These are phyloP conservation scores for Pestalotiopsis sp. DNA, from an alignment of 2,329 filamentous ascomycete genomes.

Conservation along the genomic window DNA sequence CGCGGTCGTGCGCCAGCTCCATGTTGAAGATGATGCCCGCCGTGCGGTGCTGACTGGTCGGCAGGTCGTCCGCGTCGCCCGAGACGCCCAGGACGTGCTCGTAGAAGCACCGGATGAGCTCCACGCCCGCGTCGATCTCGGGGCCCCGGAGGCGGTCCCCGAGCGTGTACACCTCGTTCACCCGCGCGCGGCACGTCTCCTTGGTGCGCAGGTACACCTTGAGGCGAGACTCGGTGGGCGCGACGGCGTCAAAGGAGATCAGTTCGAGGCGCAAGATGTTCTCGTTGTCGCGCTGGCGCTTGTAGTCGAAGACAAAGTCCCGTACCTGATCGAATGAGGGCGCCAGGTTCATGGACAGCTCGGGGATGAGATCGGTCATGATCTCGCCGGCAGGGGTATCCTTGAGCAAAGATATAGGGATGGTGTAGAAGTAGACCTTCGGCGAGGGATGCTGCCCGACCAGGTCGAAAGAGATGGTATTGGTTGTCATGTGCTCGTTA, in stretches of 20 bases:
- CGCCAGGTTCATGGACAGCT: not conserved
- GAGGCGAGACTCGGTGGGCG: not conserved
- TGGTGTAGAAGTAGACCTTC: not conserved
- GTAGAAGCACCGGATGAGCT: not conserved
- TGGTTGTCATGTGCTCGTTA: conserved; percentile 1
- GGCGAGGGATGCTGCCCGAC: not conserved
- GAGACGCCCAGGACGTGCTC: not conserved
- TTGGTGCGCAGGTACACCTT: not conserved
- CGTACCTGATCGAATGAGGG: not conserved
- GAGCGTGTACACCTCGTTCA: not conserved
- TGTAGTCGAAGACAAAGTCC: not conserved
- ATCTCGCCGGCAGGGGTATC: not conserved
- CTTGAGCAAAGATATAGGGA: not conserved
- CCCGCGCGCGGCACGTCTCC: not conserved
- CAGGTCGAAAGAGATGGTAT: not conserved
- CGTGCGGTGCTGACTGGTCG: not conserved
- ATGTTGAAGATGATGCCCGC: conserved; percentile 4
- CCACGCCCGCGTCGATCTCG: not conserved
- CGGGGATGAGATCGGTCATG: not conserved
- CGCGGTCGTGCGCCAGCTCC: not conserved
- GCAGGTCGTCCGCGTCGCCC: not conserved
- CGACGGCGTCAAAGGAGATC: not conserved
- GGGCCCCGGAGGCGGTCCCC: not conserved
- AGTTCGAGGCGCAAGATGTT: not conserved
- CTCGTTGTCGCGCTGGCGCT: not conserved